These are phyloP conservation scores for Leccinum obscurum DNA, from an alignment of 768 basidiomycete genomes.

Conservation along the genomic window DNA sequence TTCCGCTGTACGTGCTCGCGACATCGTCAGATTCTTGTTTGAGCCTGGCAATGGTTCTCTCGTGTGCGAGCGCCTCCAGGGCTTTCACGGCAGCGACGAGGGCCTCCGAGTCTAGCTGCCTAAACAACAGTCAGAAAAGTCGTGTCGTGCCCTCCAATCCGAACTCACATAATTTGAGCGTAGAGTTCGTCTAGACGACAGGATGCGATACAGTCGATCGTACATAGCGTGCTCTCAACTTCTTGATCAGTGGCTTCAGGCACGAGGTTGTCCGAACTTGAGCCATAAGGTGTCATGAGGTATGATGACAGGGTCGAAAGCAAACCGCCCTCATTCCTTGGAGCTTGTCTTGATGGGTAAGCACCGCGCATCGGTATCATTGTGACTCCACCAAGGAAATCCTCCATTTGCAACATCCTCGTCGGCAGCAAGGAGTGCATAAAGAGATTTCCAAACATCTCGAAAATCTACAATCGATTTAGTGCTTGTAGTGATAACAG, in stretches of 20 bases:
- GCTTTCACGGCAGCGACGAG: constrained; percentile 83
- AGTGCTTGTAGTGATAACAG: background rate
- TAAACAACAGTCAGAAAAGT: constrained; percentile 33
- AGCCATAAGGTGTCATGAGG: constrained; percentile 89
- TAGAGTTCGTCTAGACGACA: constrained; percentile 95
- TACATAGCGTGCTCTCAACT: constrained; percentile 90
- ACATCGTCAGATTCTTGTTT: constrained; percentile 69
- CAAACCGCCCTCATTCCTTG: constrained; percentile 83
- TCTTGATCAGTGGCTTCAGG: constrained; percentile 90
- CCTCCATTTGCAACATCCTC: constrained; percentile 95
- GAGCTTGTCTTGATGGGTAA: constrained; percentile 58
- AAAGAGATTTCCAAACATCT: constrained; percentile 97
- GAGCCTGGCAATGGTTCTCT: constrained; percentile 78
- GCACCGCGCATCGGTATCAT: constrained; percentile 87
- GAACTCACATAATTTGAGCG: constrained; percentile 82
- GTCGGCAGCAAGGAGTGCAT: constrained; percentile 88
- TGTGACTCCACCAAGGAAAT: constrained; percentile 93
- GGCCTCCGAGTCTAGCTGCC: constrained; percentile 77
- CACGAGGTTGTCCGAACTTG: constrained; percentile 71
- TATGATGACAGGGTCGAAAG: constrained; percentile 94
- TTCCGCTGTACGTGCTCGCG: constrained; percentile 33
- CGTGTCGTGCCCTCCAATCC: background rate
- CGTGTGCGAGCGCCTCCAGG: constrained; percentile 87
- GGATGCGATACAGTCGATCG: constrained; percentile 92
- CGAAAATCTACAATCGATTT: constrained; percentile 70